phyloP scores from a whole-genome alignment of 805 yeast species.

The Myxozyma nipponensis region DNA sequence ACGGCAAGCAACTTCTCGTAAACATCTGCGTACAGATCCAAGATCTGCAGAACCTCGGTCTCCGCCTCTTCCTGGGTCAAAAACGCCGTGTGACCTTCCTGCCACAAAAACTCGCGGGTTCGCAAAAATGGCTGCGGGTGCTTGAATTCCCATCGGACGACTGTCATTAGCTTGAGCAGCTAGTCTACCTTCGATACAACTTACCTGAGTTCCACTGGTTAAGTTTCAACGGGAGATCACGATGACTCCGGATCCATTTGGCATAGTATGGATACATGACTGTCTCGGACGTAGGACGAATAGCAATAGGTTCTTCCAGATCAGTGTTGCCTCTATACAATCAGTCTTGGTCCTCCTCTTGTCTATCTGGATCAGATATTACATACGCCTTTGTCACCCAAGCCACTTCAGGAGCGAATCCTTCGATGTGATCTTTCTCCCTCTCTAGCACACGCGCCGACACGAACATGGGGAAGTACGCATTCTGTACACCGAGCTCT shows the following conservation, averaged over 20 bases:
- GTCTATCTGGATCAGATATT: neutral
- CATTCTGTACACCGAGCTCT: constrained; percentile 84
- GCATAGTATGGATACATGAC: constrained; percentile 99
- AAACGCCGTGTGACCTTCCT: constrained; percentile 99
- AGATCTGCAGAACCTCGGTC: constrained; percentile 77
- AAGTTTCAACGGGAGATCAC: constrained; percentile 92
- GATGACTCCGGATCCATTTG: constrained; percentile 97
- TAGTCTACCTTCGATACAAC: neutral
- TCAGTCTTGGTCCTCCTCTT: neutral
- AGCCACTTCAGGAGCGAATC: constrained; percentile 99
- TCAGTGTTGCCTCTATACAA: constrained; percentile 69
- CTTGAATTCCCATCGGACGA: constrained; percentile 99
- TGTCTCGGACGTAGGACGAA: constrained; percentile 98
- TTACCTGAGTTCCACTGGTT: constrained; percentile 92
- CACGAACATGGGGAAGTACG: constrained; percentile 98
- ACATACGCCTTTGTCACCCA: constrained; percentile 89
- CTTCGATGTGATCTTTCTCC: constrained; percentile 98
- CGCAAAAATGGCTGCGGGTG: constrained; percentile 99
- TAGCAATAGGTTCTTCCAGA: constrained; percentile 96
- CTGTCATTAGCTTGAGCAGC: constrained; percentile 36
- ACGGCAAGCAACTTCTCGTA: constrained; percentile 94
- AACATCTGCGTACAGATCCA: constrained; percentile 77
- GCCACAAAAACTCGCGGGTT: constrained; percentile 99
- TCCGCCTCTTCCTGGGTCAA: constrained; percentile 77
- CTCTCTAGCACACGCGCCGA: constrained; percentile 87